phyloP scores from a whole-genome alignment of 805 yeast species.

The Candida adriatica region DNA sequence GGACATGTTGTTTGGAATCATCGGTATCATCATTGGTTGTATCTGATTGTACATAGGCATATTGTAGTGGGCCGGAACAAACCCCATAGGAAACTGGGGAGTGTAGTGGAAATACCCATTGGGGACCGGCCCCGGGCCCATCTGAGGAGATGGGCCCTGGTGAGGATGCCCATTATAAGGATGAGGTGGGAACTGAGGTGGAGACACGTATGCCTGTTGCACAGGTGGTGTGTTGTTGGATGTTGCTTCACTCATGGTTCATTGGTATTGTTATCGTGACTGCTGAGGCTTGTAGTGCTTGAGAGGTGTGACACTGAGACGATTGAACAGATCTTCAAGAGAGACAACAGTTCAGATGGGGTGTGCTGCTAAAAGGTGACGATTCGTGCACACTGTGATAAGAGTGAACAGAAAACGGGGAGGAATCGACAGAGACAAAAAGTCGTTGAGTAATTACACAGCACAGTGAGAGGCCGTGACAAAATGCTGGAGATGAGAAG shows the following conservation, averaged over 20 bases:
- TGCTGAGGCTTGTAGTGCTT: no score
- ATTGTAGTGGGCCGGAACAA: background rate
- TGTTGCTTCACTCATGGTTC: conserved; percentile 2
- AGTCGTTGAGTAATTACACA: no score
- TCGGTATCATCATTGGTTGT: background rate
- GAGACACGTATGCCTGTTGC: conserved; percentile 1
- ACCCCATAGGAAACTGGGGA: background rate
- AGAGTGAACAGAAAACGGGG: no score
- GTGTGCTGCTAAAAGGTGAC: no score
- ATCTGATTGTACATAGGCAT: background rate
- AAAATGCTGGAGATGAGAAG: no score
- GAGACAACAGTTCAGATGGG: no score
- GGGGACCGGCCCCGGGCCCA: background rate
- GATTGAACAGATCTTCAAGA: no score
- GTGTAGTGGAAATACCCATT: background rate
- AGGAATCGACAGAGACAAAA: no score
- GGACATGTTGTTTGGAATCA: background rate
- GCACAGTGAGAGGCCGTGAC: no score
- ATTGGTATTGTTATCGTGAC: no score
- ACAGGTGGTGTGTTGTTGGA: background rate
- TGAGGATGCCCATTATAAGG: background rate
- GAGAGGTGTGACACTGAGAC: no score
- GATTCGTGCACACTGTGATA: no score
- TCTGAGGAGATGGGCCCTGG: background rate
- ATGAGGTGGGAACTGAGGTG: background rate